A percentile compares a stretch with the other conserved stretches of the same genome.
phyloP scores from a whole-genome alignment of 2,329 filamentous ascomycete genomes.

The Penicillium brasilianum region DNA sequence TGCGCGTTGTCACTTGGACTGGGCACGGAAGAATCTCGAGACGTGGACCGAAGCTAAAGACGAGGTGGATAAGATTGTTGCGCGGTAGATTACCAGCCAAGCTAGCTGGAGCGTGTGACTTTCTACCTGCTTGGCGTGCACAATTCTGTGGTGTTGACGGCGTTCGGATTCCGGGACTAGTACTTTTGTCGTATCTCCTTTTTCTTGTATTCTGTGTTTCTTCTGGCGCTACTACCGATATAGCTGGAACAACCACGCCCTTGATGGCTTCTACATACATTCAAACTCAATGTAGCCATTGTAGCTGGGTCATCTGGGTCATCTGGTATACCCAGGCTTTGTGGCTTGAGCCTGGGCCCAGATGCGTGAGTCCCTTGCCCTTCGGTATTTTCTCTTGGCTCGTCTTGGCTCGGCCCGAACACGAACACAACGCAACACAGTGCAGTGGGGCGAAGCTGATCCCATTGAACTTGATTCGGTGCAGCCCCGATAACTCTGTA shows the following conservation, averaged over 20 bases:
- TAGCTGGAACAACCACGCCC: conserved; percentile 2
- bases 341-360: neutral
- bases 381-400: neutral
- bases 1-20: conserved; percentile 89
- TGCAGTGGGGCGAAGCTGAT: too few species aligned
- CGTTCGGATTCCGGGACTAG: neutral
- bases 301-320: neutral
- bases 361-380: neutral
- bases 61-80: conserved; percentile 84
- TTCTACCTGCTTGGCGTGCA: neutral
- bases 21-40: conserved; percentile 88
- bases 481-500: neutral
- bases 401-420: neutral
- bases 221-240: neutral
- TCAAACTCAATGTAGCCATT: neutral
- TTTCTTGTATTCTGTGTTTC: neutral
- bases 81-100: conserved; percentile 32
- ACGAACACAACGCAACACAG: neutral
- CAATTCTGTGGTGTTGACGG: neutral
- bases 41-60: conserved; percentile 89
- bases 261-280: neutral
- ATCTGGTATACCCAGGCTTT: neutral
- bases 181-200: neutral
- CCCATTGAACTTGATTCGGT: neutral
- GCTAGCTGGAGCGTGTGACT: neutral